phyloP scores from a whole-genome alignment of 768 basidiomycete genomes.

The Lentinus brumalis region DNA sequence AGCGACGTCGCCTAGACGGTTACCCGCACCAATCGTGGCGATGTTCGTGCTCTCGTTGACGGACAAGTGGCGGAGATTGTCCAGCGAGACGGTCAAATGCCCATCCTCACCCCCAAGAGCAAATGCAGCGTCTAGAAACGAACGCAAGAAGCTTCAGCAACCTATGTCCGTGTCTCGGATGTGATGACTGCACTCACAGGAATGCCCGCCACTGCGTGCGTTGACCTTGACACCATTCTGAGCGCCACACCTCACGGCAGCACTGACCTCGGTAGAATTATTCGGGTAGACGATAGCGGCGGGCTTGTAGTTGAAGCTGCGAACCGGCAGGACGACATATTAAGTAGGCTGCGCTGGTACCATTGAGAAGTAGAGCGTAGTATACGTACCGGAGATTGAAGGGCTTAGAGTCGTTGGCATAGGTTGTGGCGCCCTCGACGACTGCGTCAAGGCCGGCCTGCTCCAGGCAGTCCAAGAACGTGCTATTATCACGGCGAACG shows the following conservation, averaged over 20 bases:
- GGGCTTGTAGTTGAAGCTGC: neutral
- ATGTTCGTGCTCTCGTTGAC: neutral
- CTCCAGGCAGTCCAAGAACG: neutral
- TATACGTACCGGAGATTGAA: neutral
- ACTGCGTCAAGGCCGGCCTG: neutral
- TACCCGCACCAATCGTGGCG: conserved; percentile 1
- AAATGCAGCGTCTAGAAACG: neutral
- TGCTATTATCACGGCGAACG: neutral
- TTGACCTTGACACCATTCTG: conserved; percentile 2
- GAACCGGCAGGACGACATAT: too few relatives aligned
- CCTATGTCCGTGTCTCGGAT: neutral
- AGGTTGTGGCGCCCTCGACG: neutral
- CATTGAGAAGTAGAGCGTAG: too few relatives aligned
- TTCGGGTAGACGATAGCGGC: conserved; percentile 2
- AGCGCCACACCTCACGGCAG: conserved; percentile 2
- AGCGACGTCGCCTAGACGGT: conserved; percentile 3
- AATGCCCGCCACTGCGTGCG: conserved; percentile 2
- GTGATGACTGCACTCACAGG: neutral
- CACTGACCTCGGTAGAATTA: neutral
- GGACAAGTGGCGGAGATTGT: conserved; percentile 4
- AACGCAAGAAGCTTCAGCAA: neutral
- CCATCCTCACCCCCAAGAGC: conserved; percentile 3
- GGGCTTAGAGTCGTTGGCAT: neutral
- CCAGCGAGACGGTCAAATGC: conserved; percentile 2
- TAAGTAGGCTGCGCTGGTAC: too few relatives aligned